A percentile compares a stretch with the other conserved stretches of the same genome.
Evolutionary conservation across 176 grass and related monocot genomes (phyloP).

Genomic region (Puccinellia tenuiflora): DNA sequence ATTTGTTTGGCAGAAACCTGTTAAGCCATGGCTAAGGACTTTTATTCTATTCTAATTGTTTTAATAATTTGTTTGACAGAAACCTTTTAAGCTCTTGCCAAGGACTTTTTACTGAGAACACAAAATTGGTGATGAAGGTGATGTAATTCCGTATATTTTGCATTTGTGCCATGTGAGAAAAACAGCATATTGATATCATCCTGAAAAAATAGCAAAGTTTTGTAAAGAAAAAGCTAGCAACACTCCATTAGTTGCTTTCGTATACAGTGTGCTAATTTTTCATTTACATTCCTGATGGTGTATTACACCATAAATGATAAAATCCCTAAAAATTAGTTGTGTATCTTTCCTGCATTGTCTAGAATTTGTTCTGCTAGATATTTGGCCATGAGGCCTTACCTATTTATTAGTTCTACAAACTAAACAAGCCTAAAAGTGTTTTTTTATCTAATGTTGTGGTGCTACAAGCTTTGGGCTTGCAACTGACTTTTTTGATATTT

Average conservation of each 20-base stretch:
- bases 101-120: no score
- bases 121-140: no score
- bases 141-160: neutral
- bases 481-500: no score
- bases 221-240: neutral
- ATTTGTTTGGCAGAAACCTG: no score
- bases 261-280: neutral
- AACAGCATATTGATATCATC: neutral
- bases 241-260: neutral
- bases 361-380: neutral
- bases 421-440: neutral
- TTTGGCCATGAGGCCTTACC: neutral
- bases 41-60: no score
- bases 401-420: neutral
- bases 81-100: no score
- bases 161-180: neutral
- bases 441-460: no score
- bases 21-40: no score
- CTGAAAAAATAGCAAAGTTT: neutral
- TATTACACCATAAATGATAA: neutral
- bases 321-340: neutral
- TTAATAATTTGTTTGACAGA: no score
- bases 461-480: no score
- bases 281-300: neutral
- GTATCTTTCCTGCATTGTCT: neutral